These are phyloP conservation scores for Corniculantispora saksenae DNA, from an alignment of 2,329 filamentous ascomycete genomes.

Conservation along the genomic window DNA sequence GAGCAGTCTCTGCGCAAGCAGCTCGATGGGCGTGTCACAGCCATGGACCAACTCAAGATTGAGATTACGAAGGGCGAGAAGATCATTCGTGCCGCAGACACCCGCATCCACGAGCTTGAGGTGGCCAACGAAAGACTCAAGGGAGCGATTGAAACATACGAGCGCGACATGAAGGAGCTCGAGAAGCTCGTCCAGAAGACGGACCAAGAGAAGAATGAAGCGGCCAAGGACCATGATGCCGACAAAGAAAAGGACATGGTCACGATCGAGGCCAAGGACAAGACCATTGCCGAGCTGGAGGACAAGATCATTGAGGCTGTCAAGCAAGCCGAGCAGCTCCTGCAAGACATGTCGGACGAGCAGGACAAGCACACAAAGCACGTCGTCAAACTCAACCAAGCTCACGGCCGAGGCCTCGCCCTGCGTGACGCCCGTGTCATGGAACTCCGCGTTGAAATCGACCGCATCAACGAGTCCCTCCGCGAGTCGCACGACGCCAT, in stretches of 20 bases:
- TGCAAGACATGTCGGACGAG: slow-evolving; percentile 39
- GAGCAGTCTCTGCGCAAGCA: slow-evolving; percentile 59
- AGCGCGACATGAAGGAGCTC: slow-evolving; percentile 54
- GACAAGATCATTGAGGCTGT: slow-evolving; percentile 43
- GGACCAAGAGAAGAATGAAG: slow-evolving; percentile 41
- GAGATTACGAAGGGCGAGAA: slow-evolving; percentile 40
- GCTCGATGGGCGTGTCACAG: slow-evolving; percentile 52
- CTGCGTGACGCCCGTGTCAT: slow-evolving; percentile 51
- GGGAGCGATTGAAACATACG: slow-evolving; percentile 53
- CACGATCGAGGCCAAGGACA: slow-evolving; percentile 38
- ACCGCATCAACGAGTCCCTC: slow-evolving; percentile 47
- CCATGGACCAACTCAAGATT: slow-evolving; percentile 48
- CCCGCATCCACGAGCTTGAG: slow-evolving; percentile 48
- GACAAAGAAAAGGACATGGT: slow-evolving; percentile 37
- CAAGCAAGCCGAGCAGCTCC: slow-evolving; percentile 40
- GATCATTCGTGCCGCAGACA: slow-evolving; percentile 40
- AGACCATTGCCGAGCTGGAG: slow-evolving; percentile 45
- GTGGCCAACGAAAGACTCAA: slow-evolving; percentile 51
- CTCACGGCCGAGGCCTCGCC: slow-evolving; percentile 50
- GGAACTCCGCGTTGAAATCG: slow-evolving; percentile 52
- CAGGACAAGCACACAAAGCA: slow-evolving; percentile 37
- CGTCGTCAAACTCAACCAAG: slow-evolving; percentile 38
- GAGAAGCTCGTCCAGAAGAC: slow-evolving; percentile 52
- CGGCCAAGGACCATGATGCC: slow-evolving; percentile 33
- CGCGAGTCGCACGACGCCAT: slow-evolving; percentile 50